A percentile compares a stretch with the other conserved stretches of the same genome.
These are phyloP conservation scores for Hanseniaspora uvarum DNA, from an alignment of 1,139 yeast species.

Conservation along the genomic window DNA sequence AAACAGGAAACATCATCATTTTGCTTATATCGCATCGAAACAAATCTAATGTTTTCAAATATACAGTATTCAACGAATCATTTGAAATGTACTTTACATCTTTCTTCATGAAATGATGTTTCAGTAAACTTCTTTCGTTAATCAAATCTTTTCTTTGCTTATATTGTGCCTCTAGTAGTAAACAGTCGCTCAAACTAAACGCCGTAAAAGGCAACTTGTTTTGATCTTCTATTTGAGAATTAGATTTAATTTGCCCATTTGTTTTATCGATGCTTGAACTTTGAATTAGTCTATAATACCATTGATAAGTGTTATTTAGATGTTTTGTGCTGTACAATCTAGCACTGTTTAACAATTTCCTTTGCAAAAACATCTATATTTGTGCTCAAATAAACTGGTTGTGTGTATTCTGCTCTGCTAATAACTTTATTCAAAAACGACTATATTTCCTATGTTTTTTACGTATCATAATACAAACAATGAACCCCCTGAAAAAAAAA, in stretches of 20 bases:
- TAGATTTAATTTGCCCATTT: not conserved
- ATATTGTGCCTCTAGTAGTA: not conserved
- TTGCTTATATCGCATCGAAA: constrained; percentile 2
- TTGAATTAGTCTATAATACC: constrained; percentile 6
- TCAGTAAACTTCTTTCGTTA: constrained; percentile 23
- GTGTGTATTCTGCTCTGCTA: no score
- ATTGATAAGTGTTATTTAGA: not conserved
- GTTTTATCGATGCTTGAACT: not conserved
- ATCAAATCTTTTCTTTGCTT: not conserved
- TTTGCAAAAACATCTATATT: not conserved
- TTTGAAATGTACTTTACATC: constrained; percentile 36
- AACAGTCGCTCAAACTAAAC: not conserved
- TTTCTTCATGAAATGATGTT: constrained; percentile 42
- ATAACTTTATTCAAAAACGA: no score
- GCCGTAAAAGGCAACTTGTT: not conserved
- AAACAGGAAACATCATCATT: constrained; percentile 12
- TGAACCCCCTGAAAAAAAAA: no score
- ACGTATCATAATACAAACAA: no score
- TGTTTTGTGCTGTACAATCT: not conserved
- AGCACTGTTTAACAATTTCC: not conserved
- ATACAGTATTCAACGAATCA: not conserved
- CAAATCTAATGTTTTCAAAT: constrained; percentile 1
- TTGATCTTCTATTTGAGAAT: not conserved
- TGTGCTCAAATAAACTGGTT: not conserved
- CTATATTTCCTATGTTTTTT: no score